Percentiles rank a stretch among this genome's conserved stretches.
phyloP scores from a whole-genome alignment of 495 filamentous ascomycete species.

The Hapsidospora chrysogenum region DNA sequence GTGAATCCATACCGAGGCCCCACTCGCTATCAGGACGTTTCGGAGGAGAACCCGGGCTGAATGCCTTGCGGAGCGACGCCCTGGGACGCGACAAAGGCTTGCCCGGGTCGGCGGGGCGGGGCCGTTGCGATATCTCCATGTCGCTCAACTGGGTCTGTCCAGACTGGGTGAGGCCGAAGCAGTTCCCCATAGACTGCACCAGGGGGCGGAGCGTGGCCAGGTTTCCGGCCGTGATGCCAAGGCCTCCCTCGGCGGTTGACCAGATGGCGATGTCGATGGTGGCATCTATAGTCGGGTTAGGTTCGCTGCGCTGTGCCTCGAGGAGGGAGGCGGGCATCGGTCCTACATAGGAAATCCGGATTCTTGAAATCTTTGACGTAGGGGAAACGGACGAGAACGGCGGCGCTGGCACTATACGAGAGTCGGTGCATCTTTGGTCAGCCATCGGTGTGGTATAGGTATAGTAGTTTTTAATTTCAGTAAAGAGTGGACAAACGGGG shows the following conservation, averaged over 20 bases:
- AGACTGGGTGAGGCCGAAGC: background rate
- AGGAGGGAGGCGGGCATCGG: background rate
- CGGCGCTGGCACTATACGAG: conserved; percentile 14
- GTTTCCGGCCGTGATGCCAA: conserved; percentile 16
- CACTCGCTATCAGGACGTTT: too few species aligned
- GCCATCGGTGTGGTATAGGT: too few species aligned
- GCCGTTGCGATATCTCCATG: background rate
- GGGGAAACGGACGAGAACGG: conserved; percentile 10
- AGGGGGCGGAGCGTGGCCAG: conserved; percentile 15
- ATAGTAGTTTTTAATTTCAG: too few species aligned
- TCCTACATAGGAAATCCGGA: conserved; percentile 11
- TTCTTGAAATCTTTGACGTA: conserved; percentile 7
- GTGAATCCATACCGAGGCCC: too few species aligned
- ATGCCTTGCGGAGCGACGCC: background rate
- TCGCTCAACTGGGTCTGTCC: background rate
- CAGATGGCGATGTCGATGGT: conserved; percentile 15
- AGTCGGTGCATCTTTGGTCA: background rate
- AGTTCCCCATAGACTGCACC: conserved; percentile 1
- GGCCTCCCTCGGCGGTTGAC: conserved; percentile 13
- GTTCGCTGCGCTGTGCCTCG: background rate
- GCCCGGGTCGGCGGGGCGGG: background rate
- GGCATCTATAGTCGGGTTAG: background rate
- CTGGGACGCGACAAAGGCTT: background rate
- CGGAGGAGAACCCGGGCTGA: too few species aligned
- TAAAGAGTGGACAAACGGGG: background rate